Base-by-base conservation (phyloP, 306 rosid genomes). In the Dicorynia guianensis region DNA sequence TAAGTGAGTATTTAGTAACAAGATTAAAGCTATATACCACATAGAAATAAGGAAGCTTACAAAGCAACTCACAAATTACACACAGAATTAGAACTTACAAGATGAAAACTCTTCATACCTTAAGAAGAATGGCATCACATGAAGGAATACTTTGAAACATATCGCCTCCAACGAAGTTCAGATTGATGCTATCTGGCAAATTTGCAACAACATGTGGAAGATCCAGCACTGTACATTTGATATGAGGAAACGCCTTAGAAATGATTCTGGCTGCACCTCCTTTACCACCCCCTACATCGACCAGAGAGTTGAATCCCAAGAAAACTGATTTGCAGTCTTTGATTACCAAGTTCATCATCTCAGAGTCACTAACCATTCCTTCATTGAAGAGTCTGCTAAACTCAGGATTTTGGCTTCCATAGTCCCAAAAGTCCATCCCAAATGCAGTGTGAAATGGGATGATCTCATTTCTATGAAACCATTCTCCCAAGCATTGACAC, bases 331-430 rank as follows among this genome's bases (percentile, higher is more conserved):
- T 79, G 76, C 63, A 76, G 1, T 76, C 79, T 54, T n/a, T 46
- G 0, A 83, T 13, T 1, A 68, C 82, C 76, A 71, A 42, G 66
- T 60, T 76, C 82, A 83, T 44, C 78, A 79, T 65, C 34, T 19
- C 57, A 6, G 87, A 83, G 56, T 75, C 79, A 64, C 72, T 53
- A 2, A 71, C 69, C 81, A 75, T 71, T 43, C 72, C 84, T 49
- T 71, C 57, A 30, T 71, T 66, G 49, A 83, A 79, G 25, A 7
- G 1, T 9, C 13, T 10, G 19, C 13, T 14, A 34, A 19, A 57
- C 38, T 12, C 64, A 4, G 69, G 33, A 52, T 79, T 79, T 34
- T 54, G 60, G 7, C 56, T 13, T 1, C n/a, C 62, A n/a, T 70
- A 71, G 9, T 46, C 72, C 84, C 79, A 79, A 0, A 79, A 7